Percentiles rank a stretch among this genome's conserved stretches.
Conservation (phyloP, 306 rosid genomes). For the Cicer judaicum region DNA sequence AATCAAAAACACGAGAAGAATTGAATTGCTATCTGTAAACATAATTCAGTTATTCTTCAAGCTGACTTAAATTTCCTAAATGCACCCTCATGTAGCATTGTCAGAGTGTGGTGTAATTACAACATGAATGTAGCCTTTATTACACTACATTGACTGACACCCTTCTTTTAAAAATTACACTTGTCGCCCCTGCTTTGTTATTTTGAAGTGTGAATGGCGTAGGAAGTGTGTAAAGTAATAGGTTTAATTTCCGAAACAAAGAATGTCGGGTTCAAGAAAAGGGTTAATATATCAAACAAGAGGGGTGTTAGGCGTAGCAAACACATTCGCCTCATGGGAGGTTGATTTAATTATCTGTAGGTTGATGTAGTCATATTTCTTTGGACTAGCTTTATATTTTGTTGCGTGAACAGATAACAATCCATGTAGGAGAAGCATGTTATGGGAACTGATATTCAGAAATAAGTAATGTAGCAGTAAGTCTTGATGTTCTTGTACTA, state of each 20-base stretch:
- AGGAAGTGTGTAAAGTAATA: constrained; percentile 1
- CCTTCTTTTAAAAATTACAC: constrained; percentile 15
- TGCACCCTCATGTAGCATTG: constrained; percentile 9
- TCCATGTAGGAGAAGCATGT: constrained; percentile 10
- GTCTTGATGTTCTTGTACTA: constrained; percentile 1
- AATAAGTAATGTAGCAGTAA: not conserved
- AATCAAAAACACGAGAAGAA: too few relatives aligned
- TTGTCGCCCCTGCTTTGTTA: not conserved
- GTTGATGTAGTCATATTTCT: constrained; percentile 26
- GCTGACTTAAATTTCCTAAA: not conserved
- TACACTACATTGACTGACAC: not conserved
- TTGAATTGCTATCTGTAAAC: too few relatives aligned
- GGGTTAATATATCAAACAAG: constrained; percentile 20
- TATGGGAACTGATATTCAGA: constrained; percentile 14
- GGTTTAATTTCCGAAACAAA: constrained; percentile 4
- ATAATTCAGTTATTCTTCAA: too few relatives aligned
- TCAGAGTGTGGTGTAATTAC: not conserved
- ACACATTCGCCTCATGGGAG: not conserved
- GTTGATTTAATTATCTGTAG: not conserved
- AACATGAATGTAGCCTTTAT: not conserved
- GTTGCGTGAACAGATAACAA: not conserved
- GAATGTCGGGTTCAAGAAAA: not conserved
- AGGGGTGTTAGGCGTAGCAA: constrained; percentile 1
- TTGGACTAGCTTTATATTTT: constrained; percentile 25
- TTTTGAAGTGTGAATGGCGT: constrained; percentile 27